phyloP scores from a whole-genome alignment of 371 early-diverging fungal genomes.

The Rhizopus microsporus region DNA sequence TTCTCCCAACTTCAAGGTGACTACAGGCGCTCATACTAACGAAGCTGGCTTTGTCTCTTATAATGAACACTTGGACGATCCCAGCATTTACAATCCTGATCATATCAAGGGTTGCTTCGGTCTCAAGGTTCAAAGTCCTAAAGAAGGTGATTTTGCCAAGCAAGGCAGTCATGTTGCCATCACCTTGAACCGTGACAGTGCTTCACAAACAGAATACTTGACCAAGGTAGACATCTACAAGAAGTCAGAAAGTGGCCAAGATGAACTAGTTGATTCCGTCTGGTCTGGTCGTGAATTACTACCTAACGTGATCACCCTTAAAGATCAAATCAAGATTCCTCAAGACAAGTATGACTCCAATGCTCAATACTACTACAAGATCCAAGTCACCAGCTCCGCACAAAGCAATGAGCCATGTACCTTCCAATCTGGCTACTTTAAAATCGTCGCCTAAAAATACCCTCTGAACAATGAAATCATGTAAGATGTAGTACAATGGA shows the following conservation, averaged over 20 bases:
- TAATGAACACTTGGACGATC: slow-evolving; percentile 25
- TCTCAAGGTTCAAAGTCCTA: slow-evolving; percentile 21
- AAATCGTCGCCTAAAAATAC: slow-evolving; percentile 16
- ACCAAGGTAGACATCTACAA: slow-evolving; percentile 28
- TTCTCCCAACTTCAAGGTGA: slow-evolving; percentile 55
- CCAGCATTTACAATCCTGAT: slow-evolving; percentile 18
- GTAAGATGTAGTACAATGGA: not conserved
- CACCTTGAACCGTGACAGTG: slow-evolving; percentile 24
- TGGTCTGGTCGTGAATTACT: slow-evolving; percentile 22
- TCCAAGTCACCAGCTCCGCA: slow-evolving; percentile 18
- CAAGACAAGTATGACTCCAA: slow-evolving; percentile 14
- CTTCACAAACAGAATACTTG: slow-evolving; percentile 29
- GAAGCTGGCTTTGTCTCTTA: slow-evolving; percentile 48
- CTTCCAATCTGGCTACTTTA: slow-evolving; percentile 30
- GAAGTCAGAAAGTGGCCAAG: slow-evolving; percentile 9
- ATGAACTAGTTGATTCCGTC: slow-evolving; percentile 19
- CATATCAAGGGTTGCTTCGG: slow-evolving; percentile 33
- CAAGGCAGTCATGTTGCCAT: slow-evolving; percentile 16
- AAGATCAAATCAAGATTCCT: slow-evolving; percentile 29
- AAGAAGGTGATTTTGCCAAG: slow-evolving; percentile 14
- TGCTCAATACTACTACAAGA: slow-evolving; percentile 24
- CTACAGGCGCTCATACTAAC: slow-evolving; percentile 49
- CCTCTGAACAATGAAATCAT: not conserved
- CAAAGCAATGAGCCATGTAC: slow-evolving; percentile 21
- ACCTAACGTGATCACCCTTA: slow-evolving; percentile 16